These are phyloP conservation scores for Taphrina deformans DNA, from an alignment of 1,139 yeast genomes.

Conservation along the genomic window DNA sequence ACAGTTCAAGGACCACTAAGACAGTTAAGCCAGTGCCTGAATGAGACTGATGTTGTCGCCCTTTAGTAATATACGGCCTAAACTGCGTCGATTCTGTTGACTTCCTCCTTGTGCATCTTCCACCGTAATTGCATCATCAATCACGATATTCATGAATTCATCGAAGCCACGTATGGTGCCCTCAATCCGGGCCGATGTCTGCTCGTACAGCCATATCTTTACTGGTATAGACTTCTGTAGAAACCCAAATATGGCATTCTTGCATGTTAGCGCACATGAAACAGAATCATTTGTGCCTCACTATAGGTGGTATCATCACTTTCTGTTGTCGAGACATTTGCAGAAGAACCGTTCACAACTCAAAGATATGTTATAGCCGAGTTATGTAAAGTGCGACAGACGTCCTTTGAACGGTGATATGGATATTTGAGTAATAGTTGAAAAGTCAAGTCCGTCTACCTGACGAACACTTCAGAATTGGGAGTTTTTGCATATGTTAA, in stretches of 20 bases:
- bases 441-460: too few relatives aligned
- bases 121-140: slow-evolving; percentile 82
- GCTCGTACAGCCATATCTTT: slow-evolving; percentile 86
- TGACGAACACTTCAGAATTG: too few relatives aligned
- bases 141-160: slow-evolving; percentile 95
- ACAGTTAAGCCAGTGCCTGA: slow-evolving; percentile 45
- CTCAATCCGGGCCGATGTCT: slow-evolving; percentile 70
- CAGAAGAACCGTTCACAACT: too few relatives aligned
- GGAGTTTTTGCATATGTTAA: too few relatives aligned
- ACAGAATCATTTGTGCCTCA: slow-evolving; percentile 10
- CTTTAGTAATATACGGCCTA: slow-evolving; percentile 69
- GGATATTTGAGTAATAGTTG: too few relatives aligned
- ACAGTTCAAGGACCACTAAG: too few relatives aligned
- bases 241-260: slow-evolving; percentile 77
- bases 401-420: too few relatives aligned
- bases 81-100: slow-evolving; percentile 49
- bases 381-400: too few relatives aligned
- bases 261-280: background rate
- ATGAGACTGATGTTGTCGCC: slow-evolving; percentile 89
- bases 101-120: slow-evolving; percentile 39
- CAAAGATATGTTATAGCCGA: too few relatives aligned
- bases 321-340: slow-evolving; percentile 34
- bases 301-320: slow-evolving; percentile 37
- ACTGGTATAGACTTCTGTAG: slow-evolving; percentile 79
- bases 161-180: slow-evolving; percentile 91